Evolutionary conservation across 164 flowering plant species (phyloP).

Genomic region (Saururus chinensis): DNA sequence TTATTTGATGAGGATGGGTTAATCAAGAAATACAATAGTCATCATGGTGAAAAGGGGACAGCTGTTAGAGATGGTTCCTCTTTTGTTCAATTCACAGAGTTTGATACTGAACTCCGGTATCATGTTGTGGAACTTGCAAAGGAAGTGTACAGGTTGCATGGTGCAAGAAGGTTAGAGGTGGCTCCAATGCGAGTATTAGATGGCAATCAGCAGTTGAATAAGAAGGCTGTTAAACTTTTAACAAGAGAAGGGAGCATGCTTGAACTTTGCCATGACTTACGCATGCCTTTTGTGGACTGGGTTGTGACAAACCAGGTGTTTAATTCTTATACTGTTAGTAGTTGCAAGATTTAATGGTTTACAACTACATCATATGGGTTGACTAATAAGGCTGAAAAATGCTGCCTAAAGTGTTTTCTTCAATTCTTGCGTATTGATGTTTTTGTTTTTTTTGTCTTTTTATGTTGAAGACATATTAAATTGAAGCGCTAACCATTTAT

Average conservation of each 20-base stretch:
- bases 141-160: conserved; percentile 61
- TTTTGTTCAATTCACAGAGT: conserved; percentile 33
- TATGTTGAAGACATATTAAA: no score
- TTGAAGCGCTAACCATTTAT: no score
- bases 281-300: conserved; percentile 76
- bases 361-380: not conserved
- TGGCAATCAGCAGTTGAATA: conserved; percentile 34
- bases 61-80: conserved; percentile 26
- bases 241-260: conserved; percentile 80
- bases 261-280: conserved; percentile 85
- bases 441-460: no score
- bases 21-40: conserved; percentile 32
- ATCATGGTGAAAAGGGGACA: conserved; percentile 28
- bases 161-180: conserved; percentile 76
- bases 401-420: not conserved
- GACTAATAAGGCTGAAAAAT: not conserved
- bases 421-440: not conserved
- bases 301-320: conserved; percentile 54
- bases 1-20: conserved; percentile 62
- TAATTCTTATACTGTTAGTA: no score
- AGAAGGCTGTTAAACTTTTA: conserved; percentile 76
- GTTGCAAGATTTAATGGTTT: not conserved
- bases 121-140: conserved; percentile 40
- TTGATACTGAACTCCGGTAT: conserved; percentile 54
- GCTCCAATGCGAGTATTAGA: conserved; percentile 49